Base-by-base conservation (phyloP, 192 early-diverging fungal genomes). In the Backusella westeae region DNA sequence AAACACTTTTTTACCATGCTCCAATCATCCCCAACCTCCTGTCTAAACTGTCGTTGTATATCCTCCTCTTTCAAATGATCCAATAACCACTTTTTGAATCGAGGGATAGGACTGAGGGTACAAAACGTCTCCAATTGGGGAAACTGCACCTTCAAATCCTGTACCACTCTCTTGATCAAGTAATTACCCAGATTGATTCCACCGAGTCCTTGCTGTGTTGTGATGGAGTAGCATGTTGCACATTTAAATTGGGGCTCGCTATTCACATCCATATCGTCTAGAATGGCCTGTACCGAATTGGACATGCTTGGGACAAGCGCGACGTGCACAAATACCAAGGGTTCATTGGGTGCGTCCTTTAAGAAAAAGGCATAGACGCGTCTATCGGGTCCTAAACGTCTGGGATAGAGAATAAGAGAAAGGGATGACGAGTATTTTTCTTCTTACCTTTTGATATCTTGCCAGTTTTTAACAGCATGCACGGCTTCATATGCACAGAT, bases 211-310 rank as follows among this genome's bases (percentile, higher is more conserved):
- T 88, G 88, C 77, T 97, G 95, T 23, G 94, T 93, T 15, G 93
- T 94, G 74, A 98, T 97, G 2, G 97, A 97, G 83, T 98, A 98
- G 78, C 97, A 98, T 1, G 96, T 92, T 14, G 95, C 97, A 72
- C 88, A 90, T 7, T 81, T 82, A 14, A 92, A 77, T 6, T 87
- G 80, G 10, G 86, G 67, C 36, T 69, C 35, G 52, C 75, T 19
- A 17, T 72, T 38, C 6, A 78, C 32, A 21, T 52, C 72, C 41
- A 88, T 80, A 10, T 56, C 78, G 7, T 81, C 72, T 32, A 83
- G 41, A 74, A 81, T 75, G 15, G 74, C 85, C 38, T 95, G 93
- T 4, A 96, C 90, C 71, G 91, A 91, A 39, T 73, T 74, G 1
- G 94, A 79, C 17, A 96, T 86, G 0, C 78, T 74, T 34, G 90